A percentile compares a stretch with the other conserved stretches of the same genome.
These are phyloP conservation scores for Striga hermonthica DNA, from an alignment of 305 asterid species.

Conservation along the genomic window DNA sequence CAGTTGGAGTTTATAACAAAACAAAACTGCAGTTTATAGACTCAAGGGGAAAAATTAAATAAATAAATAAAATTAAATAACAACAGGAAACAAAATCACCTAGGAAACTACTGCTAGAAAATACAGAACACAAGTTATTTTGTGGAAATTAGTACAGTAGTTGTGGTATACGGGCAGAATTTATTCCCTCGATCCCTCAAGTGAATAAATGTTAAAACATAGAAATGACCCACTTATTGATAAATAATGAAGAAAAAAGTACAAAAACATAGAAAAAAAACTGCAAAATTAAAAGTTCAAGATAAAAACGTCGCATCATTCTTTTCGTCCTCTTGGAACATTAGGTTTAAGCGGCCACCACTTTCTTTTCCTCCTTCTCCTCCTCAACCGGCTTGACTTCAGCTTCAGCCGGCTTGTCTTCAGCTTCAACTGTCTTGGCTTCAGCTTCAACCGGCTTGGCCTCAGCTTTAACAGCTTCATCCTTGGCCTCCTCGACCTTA, in stretches of 20 bases:
- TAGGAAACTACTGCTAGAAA: neutral
- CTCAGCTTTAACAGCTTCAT: constrained; percentile 28
- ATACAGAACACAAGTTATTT: constrained; percentile 13
- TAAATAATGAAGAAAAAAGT: constrained; percentile 4
- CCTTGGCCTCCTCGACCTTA: constrained; percentile 39
- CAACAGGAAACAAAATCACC: neutral
- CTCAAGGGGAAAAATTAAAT: no score
- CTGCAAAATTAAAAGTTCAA: neutral
- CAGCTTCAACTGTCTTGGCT: constrained; percentile 29
- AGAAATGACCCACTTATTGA: constrained; percentile 8
- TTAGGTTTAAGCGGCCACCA: constrained; percentile 29
- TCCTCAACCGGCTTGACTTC: constrained; percentile 40
- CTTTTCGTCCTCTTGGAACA: neutral
- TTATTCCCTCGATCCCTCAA: constrained; percentile 28
- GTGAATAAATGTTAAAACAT: constrained; percentile 13
- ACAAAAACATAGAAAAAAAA: constrained; percentile 27
- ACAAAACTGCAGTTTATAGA: no score
- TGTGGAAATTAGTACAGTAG: constrained; percentile 21
- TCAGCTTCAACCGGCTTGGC: constrained; percentile 37
- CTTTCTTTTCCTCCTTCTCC: constrained; percentile 42
- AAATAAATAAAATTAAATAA: no score
- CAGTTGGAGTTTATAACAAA: neutral
- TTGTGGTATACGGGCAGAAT: constrained; percentile 1
- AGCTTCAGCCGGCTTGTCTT: constrained; percentile 32
- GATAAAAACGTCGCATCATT: constrained; percentile 19